Base-by-base conservation (phyloP, 805 yeast genomes). In the Ascoidea rubescens region DNA sequence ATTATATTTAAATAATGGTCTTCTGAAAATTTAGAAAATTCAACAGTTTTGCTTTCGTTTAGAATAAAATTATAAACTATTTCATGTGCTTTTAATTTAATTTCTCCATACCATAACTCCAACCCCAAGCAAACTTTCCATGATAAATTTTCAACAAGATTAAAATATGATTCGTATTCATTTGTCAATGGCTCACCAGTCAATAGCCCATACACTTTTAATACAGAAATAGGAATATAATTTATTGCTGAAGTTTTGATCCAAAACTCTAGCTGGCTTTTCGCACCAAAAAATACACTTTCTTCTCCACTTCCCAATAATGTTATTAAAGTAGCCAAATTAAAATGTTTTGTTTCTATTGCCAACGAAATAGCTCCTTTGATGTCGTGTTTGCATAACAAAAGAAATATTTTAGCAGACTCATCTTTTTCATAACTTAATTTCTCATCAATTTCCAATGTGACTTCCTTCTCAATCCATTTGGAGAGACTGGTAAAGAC, bases 221-320 rank as follows among this genome's bases (percentile, higher is more conserved):
- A 61, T 21, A 87, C 64, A 2, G 75, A 67, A 0, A 51, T 52
- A 1, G 95, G 89, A 52, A 83, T 79, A 48, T 64, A 65, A 32
- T 61, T 62, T 33, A 69, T 52, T 4, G 68, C 66, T 4, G 71
- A 69, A 5, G 67, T 66, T 4, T 70, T 68, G 33, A 64, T 63
- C 97, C 97, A 90, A 45, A 75, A 77, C 2, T 69, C 66, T 30
- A 91, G 64, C 65, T 89, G 96, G 42, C 64, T 64, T 5, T 61
- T 56, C 0, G 96, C 90, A 51, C 79, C 69, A 0, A 59, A 60
- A 50, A 71, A 71, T 3, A 84, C 82, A 1, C 73, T 71, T 0
- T 72, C 72, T 57, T 82, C 85, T 58, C 84, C 82, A 0, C 93
- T 81, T 42, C 87, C 95, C 5, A 84, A 63, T 47, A 85, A 67